Percentiles rank a stretch among this genome's conserved stretches.
These are phyloP conservation scores for Mortierella antarctica DNA, from an alignment of 192 early-diverging fungal species.

Conservation along the genomic window DNA sequence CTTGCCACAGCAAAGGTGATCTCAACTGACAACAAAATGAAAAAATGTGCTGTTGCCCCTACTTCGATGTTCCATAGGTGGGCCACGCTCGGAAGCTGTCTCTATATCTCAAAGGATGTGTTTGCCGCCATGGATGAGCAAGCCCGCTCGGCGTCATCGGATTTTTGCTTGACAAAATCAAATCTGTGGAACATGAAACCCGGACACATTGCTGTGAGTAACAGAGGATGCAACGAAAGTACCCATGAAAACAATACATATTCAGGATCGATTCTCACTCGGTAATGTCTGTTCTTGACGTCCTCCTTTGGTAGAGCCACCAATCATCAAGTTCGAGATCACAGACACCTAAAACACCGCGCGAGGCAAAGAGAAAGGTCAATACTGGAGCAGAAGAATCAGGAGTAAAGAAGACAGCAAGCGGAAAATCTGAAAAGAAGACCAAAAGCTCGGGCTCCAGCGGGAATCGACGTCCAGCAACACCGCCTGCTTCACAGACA, in stretches of 20 bases:
- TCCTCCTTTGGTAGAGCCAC: slow-evolving; percentile 23
- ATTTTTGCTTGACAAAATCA: slow-evolving; percentile 67
- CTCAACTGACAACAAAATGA: background rate
- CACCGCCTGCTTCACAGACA: slow-evolving; percentile 12
- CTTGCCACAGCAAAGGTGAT: background rate
- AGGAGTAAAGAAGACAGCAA: slow-evolving; percentile 15
- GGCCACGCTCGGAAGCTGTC: slow-evolving; percentile 72
- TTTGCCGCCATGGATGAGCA: slow-evolving; percentile 68
- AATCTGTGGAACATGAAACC: slow-evolving; percentile 72
- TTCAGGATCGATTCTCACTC: background rate
- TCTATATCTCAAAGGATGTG: slow-evolving; percentile 71
- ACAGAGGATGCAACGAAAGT: background rate
- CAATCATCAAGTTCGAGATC: slow-evolving; percentile 50
- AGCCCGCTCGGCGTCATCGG: slow-evolving; percentile 66
- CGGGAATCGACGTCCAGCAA: slow-evolving; percentile 18
- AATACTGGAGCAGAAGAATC: slow-evolving; percentile 16
- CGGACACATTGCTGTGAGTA: slow-evolving; percentile 50
- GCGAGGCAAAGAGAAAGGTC: slow-evolving; percentile 43
- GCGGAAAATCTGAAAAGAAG: slow-evolving; percentile 27
- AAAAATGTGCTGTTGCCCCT: background rate
- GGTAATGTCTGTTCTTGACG: background rate
- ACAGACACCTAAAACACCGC: slow-evolving; percentile 17
- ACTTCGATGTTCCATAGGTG: slow-evolving; percentile 50
- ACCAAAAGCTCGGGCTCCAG: slow-evolving; percentile 1
- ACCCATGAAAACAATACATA: background rate